Evolutionary conservation across 192 early-diverging fungal genomes (phyloP).

Genomic region (Piromyces finnis): DNA sequence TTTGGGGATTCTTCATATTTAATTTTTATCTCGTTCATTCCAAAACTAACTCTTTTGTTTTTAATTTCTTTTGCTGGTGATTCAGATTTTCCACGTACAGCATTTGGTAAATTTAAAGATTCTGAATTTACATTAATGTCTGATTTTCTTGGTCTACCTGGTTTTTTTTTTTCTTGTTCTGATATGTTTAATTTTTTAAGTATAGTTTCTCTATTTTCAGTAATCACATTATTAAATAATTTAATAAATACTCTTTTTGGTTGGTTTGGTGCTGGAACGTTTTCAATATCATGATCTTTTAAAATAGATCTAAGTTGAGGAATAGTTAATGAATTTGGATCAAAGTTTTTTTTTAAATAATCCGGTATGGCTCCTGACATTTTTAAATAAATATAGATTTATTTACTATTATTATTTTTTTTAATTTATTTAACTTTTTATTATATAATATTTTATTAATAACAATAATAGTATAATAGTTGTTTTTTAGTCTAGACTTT

Average conservation of each 20-base stretch:
- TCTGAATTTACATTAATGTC: not conserved
- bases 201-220: not conserved
- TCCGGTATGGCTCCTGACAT: not conserved
- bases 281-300: not conserved
- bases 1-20: not conserved
- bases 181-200: not conserved
- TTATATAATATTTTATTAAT: not conserved
- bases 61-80: not conserved
- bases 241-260: not conserved
- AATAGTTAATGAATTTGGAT: not conserved
- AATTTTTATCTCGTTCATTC: not conserved
- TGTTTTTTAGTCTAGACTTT: too few relatives aligned
- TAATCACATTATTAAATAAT: not conserved
- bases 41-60: not conserved
- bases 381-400: not conserved
- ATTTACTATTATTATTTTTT: not conserved
- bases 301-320: not conserved
- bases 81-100: not conserved
- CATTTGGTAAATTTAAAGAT: not conserved
- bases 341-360: not conserved
- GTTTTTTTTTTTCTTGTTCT: not conserved
- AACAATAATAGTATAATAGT: too few relatives aligned
- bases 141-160: not conserved
- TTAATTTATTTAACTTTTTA: not conserved
- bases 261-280: not conserved